Evolutionary conservation across 2,329 filamentous ascomycete species (phyloP), one percentile per base, ranked within the genome.

Genomic region (Microcyclospora tardicrescens): DNA sequence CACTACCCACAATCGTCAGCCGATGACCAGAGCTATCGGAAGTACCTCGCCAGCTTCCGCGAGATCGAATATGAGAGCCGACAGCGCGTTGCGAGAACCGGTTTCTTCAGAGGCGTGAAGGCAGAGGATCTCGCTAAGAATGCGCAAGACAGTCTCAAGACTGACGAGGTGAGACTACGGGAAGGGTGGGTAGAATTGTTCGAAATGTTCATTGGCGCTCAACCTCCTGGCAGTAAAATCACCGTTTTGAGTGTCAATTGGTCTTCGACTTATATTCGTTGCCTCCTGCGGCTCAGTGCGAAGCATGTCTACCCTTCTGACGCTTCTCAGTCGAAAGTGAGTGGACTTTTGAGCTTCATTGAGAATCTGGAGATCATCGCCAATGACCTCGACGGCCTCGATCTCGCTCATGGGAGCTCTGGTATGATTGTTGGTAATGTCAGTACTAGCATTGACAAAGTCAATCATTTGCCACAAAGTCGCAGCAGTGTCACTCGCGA

Each of bases 221-320:
- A 30, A 5, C 32, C 16, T 6, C 3, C 30, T 14, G 34, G 34
- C 11, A 43, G 43, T 28, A 42, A 43, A 10, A 36, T 64, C 28
- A 47, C 49, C 16, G 59, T 69, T 13, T 35, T 68, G 5, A 68
- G 64, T 37, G 66, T 68, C 2, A 69, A 69, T 40, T 70, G 66
- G 66, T 66, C 64, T 41, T 53, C 52, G 13, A 49, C 48, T 1
- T 67, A 67, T 40, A 68, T 69, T 36, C 44, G 41, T 19, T 32
- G 39, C 10, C 42, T 16, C 37, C 42, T 15, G 37, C 46, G 10
- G 28, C 27, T 5, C 15, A 14, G 19, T 39, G 27, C 28, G 28
- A 24, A 24, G 8, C 8, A 24, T 24, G 19, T 24, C 19, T 24
- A 24, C 19, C 8, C 19, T 5, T 24, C 19, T 19, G 37, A 37